Evolutionary conservation across 1,284 basidiomycete species (phyloP).

Genomic region (Ganoderma leucocontextum): DNA sequence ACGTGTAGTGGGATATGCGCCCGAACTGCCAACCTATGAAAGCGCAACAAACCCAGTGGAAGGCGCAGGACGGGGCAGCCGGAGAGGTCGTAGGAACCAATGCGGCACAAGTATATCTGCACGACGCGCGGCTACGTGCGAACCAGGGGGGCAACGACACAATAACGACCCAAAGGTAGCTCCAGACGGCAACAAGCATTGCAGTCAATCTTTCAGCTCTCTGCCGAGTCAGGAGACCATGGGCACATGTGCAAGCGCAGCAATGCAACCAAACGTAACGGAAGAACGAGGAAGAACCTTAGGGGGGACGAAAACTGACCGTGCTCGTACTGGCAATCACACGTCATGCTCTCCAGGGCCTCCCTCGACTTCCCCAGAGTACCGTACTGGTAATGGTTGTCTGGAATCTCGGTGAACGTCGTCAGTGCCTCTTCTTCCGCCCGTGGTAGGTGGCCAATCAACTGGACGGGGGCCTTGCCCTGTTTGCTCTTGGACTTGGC

Average conservation of each 20-base stretch:
- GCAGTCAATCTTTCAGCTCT: not conserved
- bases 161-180: not conserved
- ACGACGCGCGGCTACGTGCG: slow-evolving; percentile 10
- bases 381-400: slow-evolving; percentile 90
- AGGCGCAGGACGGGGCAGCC: too few relatives aligned
- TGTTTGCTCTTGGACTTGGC: slow-evolving; percentile 41
- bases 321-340: slow-evolving; percentile 87
- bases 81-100: not conserved
- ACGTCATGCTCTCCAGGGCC: slow-evolving; percentile 91
- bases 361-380: slow-evolving; percentile 89
- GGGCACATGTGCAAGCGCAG: not conserved
- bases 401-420: slow-evolving; percentile 79
- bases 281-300: slow-evolving; percentile 12
- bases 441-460: slow-evolving; percentile 81
- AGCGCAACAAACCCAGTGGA: not conserved
- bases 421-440: slow-evolving; percentile 79
- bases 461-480: slow-evolving; percentile 54
- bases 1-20: not conserved
- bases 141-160: not conserved
- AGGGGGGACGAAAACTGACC: slow-evolving; percentile 63
- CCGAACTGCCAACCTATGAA: not conserved
- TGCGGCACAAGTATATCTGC: not conserved
- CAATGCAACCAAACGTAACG: slow-evolving; percentile 2
- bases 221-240: not conserved
- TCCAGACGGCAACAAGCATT: too few relatives aligned